Conservation (phyloP, 352 stramenopile species). For the Nannochloropsis limnetica region DNA sequence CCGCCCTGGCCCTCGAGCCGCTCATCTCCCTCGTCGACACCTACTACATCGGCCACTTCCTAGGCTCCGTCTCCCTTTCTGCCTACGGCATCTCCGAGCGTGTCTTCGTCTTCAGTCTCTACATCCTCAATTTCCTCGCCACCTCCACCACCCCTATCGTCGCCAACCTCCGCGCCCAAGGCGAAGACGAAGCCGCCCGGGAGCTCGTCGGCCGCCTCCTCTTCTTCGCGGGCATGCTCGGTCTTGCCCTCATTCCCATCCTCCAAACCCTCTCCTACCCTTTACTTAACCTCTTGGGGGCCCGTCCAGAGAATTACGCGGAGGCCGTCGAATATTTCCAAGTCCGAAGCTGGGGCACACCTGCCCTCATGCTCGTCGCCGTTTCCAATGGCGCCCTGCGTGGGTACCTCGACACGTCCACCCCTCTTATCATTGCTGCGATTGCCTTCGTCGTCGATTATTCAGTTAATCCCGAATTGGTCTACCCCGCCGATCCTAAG, state of each 20-base stretch:
- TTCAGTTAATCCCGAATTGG: not conserved
- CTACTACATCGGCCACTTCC: slow-evolving; percentile 33
- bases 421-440: not conserved
- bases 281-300: not conserved
- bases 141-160: slow-evolving; percentile 44
- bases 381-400: slow-evolving; percentile 4
- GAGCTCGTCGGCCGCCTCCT: slow-evolving; percentile 2
- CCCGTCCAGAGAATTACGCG: not conserved
- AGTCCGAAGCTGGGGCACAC: not conserved
- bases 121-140: slow-evolving; percentile 43
- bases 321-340: slow-evolving; percentile 33
- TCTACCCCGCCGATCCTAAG: slow-evolving; percentile 11
- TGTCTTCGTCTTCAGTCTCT: slow-evolving; percentile 44
- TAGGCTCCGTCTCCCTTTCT: slow-evolving; percentile 26
- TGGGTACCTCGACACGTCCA: slow-evolving; percentile 7
- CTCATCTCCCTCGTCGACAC: slow-evolving; percentile 31
- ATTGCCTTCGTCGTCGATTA: slow-evolving; percentile 31
- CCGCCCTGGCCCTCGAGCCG: not conserved
- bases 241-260: slow-evolving; percentile 24
- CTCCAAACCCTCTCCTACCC: slow-evolving; percentile 4
- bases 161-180: slow-evolving; percentile 40
- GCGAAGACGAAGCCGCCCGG: slow-evolving; percentile 38
- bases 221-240: slow-evolving; percentile 26
- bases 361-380: slow-evolving; percentile 8
- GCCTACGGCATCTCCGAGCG: slow-evolving; percentile 40